Evolutionary conservation across 179 eudicot species (phyloP).

Genomic region (Pouteria campechiana): DNA sequence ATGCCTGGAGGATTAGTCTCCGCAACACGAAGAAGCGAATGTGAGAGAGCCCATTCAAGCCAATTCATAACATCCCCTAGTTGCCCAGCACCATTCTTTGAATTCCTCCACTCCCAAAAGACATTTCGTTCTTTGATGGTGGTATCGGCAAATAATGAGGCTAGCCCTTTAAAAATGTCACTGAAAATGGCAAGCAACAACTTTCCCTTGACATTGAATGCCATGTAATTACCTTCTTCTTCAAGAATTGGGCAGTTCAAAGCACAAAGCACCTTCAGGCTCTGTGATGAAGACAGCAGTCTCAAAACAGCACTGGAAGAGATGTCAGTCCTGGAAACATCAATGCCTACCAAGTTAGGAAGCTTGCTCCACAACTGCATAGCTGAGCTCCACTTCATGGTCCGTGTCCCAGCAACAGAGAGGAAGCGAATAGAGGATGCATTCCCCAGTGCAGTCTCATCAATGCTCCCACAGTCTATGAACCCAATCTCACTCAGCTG

Average conservation of each 20-base stretch:
- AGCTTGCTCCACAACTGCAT: slow-evolving; percentile 60
- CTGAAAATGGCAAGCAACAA: slow-evolving; percentile 44
- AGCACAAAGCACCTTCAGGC: slow-evolving; percentile 79
- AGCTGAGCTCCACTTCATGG: slow-evolving; percentile 62
- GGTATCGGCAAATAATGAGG: slow-evolving; percentile 51
- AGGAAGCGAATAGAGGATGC: slow-evolving; percentile 46
- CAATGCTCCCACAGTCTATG: slow-evolving; percentile 67
- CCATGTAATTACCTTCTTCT: slow-evolving; percentile 38
- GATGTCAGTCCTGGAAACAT: slow-evolving; percentile 86
- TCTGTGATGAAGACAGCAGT: slow-evolving; percentile 33
- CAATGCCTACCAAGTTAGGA: slow-evolving; percentile 62
- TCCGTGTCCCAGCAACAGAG: slow-evolving; percentile 76
- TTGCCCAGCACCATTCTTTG: slow-evolving; percentile 28
- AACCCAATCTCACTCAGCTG: slow-evolving; percentile 69
- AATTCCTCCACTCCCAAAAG: slow-evolving; percentile 63
- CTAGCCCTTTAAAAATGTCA: slow-evolving; percentile 51
- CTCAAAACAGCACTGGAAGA: slow-evolving; percentile 39
- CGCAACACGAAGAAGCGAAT: slow-evolving; percentile 77
- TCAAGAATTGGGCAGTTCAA: slow-evolving; percentile 65
- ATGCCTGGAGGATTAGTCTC: slow-evolving; percentile 75
- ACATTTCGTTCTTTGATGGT: slow-evolving; percentile 43
- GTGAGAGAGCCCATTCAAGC: slow-evolving; percentile 87
- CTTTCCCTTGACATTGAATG: slow-evolving; percentile 39
- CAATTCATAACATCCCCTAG: slow-evolving; percentile 64
- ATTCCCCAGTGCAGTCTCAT: slow-evolving; percentile 65